Conservation (phyloP, 192 early-diverging fungal species). For the Coemansia sp. region DNA sequence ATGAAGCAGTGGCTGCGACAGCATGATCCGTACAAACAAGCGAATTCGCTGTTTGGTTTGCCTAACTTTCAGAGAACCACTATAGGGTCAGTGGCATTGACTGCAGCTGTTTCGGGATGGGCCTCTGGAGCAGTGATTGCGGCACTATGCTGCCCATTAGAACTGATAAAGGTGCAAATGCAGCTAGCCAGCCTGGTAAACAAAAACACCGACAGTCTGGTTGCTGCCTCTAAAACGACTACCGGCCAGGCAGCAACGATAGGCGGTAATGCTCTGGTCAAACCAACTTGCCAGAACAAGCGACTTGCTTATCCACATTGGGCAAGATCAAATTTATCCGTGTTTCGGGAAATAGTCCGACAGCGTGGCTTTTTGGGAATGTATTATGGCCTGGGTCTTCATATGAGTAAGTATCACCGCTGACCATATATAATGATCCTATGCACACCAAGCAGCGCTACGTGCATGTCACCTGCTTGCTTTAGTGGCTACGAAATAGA, state of each 20-base stretch:
- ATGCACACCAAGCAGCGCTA: no score
- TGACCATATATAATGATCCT: no score
- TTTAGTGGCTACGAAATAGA: no score
- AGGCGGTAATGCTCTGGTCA: constrained; percentile 4
- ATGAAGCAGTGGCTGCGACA: constrained; percentile 58
- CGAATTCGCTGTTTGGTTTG: constrained; percentile 10
- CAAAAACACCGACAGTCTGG: constrained; percentile 18
- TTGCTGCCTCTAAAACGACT: constrained; percentile 8
- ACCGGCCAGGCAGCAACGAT: neutral
- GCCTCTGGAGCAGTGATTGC: constrained; percentile 66
- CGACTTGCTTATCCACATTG: constrained; percentile 16
- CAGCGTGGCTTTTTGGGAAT: constrained; percentile 29
- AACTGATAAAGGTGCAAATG: constrained; percentile 74
- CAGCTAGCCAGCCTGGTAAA: constrained; percentile 65
- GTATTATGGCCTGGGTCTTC: constrained; percentile 47
- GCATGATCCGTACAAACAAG: constrained; percentile 16
- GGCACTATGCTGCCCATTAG: constrained; percentile 69
- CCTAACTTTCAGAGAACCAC: constrained; percentile 46
- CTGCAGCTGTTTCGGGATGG: constrained; percentile 56
- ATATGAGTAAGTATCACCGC: constrained; percentile 37
- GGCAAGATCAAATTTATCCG: constrained; percentile 41
- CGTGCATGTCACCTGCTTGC: no score
- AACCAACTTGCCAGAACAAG: constrained; percentile 1
- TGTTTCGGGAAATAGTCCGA: constrained; percentile 41
- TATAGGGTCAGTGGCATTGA: constrained; percentile 49